phyloP scores from a whole-genome alignment of 2,329 filamentous ascomycete genomes.

The Botryosphaeria dothidea region DNA sequence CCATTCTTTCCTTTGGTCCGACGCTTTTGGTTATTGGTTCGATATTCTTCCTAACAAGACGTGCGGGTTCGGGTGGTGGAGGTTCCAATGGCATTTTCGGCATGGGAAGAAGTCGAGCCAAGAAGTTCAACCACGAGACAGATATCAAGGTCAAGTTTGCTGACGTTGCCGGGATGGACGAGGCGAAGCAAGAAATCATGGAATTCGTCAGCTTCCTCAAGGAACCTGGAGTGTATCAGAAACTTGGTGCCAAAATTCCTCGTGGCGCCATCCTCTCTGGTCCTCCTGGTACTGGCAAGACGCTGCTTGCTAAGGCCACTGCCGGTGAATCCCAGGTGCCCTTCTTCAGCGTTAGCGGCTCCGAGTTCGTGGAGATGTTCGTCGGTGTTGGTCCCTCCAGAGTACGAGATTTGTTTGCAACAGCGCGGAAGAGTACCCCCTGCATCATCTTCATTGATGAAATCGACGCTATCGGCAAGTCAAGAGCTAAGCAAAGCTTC shows the following conservation, averaged over 20 bases:
- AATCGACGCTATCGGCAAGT: constrained; percentile 95
- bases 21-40: constrained; percentile 83
- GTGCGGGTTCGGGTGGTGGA: constrained; percentile 64
- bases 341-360: constrained; percentile 98
- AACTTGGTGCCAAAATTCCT: constrained; percentile 94
- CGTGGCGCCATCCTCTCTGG: constrained; percentile 94
- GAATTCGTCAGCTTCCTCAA: constrained; percentile 98
- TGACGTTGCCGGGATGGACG: constrained; percentile 96
- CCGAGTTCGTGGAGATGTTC: constrained; percentile 99
- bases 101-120: constrained; percentile 93
- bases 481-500: constrained; percentile 78
- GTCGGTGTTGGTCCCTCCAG: constrained; percentile 96
- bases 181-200: constrained; percentile 98
- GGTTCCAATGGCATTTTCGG: constrained; percentile 83
- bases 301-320: constrained; percentile 92
- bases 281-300: constrained; percentile 98
- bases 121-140: constrained; percentile 96
- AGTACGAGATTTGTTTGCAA: constrained; percentile 91
- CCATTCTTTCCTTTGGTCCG: constrained; percentile 79
- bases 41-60: constrained; percentile 75
- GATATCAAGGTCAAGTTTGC: constrained; percentile 96
- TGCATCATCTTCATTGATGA: constrained; percentile 99
- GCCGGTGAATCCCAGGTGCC: constrained; percentile 95
- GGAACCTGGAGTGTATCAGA: constrained; percentile 88
- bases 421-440: constrained; percentile 90